Conservation (phyloP, 495 filamentous ascomycete genomes). For the Haplographium delicatum region DNA sequence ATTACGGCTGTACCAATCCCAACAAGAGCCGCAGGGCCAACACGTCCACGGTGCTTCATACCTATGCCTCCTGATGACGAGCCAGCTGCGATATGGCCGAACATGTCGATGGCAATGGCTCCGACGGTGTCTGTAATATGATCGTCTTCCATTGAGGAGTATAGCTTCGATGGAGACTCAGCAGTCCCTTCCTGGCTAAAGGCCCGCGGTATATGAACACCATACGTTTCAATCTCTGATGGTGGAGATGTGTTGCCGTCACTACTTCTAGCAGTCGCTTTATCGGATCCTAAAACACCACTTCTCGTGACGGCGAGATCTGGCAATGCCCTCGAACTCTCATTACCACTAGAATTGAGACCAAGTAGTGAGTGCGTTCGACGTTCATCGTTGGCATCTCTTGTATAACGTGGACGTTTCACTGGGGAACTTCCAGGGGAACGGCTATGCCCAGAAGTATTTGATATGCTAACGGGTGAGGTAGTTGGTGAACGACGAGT, state of each 20-base stretch:
- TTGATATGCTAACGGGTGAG: neutral
- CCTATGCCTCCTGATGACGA: conserved; percentile 98
- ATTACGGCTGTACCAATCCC: conserved; percentile 85
- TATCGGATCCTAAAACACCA: neutral
- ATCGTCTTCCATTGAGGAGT: conserved; percentile 31
- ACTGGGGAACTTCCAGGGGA: conserved; percentile 14
- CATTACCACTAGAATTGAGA: conserved; percentile 8
- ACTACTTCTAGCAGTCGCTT: neutral
- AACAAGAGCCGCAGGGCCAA: conserved; percentile 88
- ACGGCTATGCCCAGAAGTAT: neutral
- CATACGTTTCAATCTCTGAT: neutral
- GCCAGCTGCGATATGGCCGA: conserved; percentile 88
- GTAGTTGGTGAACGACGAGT: conserved; percentile 9
- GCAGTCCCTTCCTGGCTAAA: conserved; percentile 22
- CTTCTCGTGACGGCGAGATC: conserved; percentile 10
- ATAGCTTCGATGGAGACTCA: conserved; percentile 10
- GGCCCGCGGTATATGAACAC: neutral
- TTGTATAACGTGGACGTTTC: conserved; percentile 20
- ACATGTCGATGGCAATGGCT: conserved; percentile 82
- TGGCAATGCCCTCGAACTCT: conserved; percentile 12
- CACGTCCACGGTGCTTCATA: conserved; percentile 89
- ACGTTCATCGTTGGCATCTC: conserved; percentile 2
- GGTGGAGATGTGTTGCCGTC: conserved; percentile 13
- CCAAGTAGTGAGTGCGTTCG: conserved; percentile 23
- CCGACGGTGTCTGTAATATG: conserved; percentile 88